Percentiles rank a stretch among this genome's conserved stretches.
These are phyloP conservation scores for Vanderwaltozyma verrucispora DNA, from an alignment of 805 yeast genomes.

Conservation along the genomic window DNA sequence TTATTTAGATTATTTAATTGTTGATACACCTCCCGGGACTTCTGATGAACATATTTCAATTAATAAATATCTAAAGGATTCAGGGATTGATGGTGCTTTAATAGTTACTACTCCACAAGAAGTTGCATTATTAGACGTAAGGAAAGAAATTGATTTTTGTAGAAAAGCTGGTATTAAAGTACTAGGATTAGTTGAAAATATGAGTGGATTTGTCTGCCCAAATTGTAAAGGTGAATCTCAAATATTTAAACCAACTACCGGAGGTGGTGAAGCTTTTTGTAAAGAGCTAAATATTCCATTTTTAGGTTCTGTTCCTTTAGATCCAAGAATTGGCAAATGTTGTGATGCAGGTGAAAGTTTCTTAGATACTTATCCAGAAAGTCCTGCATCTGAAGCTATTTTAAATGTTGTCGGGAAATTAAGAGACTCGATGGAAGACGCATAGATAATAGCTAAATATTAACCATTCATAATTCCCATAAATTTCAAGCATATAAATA, in stretches of 20 bases:
- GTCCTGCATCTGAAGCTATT: constrained; percentile 86
- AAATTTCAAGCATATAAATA: background rate
- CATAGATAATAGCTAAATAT: constrained; percentile 5
- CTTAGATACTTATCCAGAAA: constrained; percentile 73
- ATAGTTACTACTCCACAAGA: constrained; percentile 97
- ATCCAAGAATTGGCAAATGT: constrained; percentile 83
- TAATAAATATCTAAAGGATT: constrained; percentile 75
- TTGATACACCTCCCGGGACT: constrained; percentile 98
- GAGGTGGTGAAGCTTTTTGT: constrained; percentile 85
- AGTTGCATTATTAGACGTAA: constrained; percentile 86
- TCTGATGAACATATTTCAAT: constrained; percentile 94
- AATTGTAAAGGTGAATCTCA: constrained; percentile 81
- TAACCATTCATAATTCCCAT: background rate
- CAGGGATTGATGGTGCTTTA: constrained; percentile 91
- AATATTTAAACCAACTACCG: constrained; percentile 91
- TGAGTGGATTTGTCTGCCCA: constrained; percentile 98
- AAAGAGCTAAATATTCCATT: constrained; percentile 68
- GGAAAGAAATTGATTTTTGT: constrained; percentile 94
- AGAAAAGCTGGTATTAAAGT: constrained; percentile 78
- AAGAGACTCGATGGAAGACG: constrained; percentile 42
- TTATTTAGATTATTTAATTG: constrained; percentile 68
- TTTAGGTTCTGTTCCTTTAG: constrained; percentile 89
- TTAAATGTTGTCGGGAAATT: constrained; percentile 69
- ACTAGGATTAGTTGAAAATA: constrained; percentile 88
- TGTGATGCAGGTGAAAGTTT: constrained; percentile 85